phyloP scores from a whole-genome alignment of 2,329 filamentous ascomycete species.

The Colletotrichum coccodes region DNA sequence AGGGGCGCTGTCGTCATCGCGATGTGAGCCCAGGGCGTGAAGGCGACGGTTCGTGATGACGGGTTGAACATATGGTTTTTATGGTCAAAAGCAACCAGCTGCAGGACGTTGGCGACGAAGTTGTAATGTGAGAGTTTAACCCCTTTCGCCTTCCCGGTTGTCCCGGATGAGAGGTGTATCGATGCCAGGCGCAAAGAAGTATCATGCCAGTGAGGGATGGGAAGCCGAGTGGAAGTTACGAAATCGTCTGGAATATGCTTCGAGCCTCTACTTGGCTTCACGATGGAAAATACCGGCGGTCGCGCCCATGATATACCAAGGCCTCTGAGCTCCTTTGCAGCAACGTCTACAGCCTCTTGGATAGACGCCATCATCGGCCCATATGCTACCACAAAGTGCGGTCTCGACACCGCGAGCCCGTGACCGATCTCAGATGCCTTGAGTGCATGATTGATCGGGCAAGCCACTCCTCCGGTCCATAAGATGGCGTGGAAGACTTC shows the following conservation, averaged over 20 bases:
- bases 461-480: constrained; percentile 51
- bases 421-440: constrained; percentile 52
- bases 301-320: constrained; percentile 44
- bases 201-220: constrained; percentile 48
- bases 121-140: constrained; percentile 89
- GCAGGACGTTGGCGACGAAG: constrained; percentile 74
- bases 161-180: constrained; percentile 66
- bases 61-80: constrained; percentile 43
- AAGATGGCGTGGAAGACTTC: constrained; percentile 53
- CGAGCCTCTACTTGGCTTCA: constrained; percentile 37
- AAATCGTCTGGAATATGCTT: constrained; percentile 47
- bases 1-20: constrained; percentile 55
- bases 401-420: constrained; percentile 51
- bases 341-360: constrained; percentile 45
- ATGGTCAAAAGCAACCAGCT: constrained; percentile 49
- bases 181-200: constrained; percentile 47
- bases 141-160: constrained; percentile 90
- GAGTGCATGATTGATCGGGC: constrained; percentile 51
- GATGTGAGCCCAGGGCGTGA: constrained; percentile 56
- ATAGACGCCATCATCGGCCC: constrained; percentile 43
- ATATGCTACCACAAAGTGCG: constrained; percentile 52
- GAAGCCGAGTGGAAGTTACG: constrained; percentile 40
- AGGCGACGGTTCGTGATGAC: constrained; percentile 47
- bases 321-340: constrained; percentile 37
- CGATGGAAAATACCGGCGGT: constrained; percentile 48